phyloP scores from a whole-genome alignment of 1,139 yeast species.

The Debaryomyces sp. region DNA sequence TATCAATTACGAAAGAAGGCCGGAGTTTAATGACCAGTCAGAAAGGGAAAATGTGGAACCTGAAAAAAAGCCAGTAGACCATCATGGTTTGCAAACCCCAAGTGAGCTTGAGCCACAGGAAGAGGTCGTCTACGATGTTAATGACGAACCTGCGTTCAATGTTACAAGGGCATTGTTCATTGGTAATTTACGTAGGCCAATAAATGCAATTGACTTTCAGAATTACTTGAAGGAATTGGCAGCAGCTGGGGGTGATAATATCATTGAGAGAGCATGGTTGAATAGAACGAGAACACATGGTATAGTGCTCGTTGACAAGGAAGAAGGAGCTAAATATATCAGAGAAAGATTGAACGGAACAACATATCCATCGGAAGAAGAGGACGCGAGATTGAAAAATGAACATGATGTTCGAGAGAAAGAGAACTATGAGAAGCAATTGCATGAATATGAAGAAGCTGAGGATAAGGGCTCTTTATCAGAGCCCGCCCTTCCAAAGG shows the following conservation, averaged over 20 bases:
- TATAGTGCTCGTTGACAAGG: constrained; percentile 40
- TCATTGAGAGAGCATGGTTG: constrained; percentile 49
- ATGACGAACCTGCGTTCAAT: constrained; percentile 32
- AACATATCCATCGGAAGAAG: constrained; percentile 32
- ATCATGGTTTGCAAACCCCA: constrained; percentile 27
- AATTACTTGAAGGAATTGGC: constrained; percentile 32
- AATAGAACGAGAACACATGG: constrained; percentile 45
- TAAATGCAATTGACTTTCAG: constrained; percentile 42
- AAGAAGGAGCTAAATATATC: constrained; percentile 41
- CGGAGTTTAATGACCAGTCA: constrained; percentile 13
- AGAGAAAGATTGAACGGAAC: constrained; percentile 36
- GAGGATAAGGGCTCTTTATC: constrained; percentile 12
- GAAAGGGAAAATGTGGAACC: constrained; percentile 7
- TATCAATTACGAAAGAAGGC: constrained; percentile 18
- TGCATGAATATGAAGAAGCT: constrained; percentile 19
- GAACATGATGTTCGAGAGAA: constrained; percentile 26
- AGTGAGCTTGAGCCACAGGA: constrained; percentile 25
- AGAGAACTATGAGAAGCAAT: constrained; percentile 25
- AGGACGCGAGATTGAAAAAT: constrained; percentile 22
- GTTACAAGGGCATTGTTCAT: constrained; percentile 46
- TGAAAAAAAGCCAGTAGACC: constrained; percentile 22
- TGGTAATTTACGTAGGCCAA: constrained; percentile 44
- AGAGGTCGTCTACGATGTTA: constrained; percentile 36
- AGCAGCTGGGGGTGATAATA: constrained; percentile 23
- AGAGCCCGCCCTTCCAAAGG: constrained; percentile 23